Evolutionary conservation across 306 rosid species (phyloP).

Genomic region (Corylus americana): DNA sequence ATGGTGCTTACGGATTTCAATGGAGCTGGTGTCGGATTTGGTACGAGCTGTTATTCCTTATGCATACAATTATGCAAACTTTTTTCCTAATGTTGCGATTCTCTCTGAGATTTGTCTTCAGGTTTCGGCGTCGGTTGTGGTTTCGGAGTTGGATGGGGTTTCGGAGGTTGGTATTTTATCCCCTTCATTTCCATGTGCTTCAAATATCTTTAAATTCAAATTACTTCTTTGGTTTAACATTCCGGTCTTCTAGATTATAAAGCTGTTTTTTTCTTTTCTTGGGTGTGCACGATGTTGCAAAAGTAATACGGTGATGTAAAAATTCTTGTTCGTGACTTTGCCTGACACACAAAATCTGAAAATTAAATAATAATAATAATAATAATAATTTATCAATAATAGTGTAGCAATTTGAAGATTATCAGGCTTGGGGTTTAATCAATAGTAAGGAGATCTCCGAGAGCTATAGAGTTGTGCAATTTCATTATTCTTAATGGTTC

Average conservation of each 20-base stretch:
- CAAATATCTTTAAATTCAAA: not conserved
- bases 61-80: not conserved
- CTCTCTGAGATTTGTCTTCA: constrained; percentile 23
- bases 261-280: not conserved
- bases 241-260: not conserved
- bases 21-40: constrained; percentile 90
- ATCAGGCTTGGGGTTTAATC: not conserved
- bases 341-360: too few relatives aligned
- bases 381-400: too few relatives aligned
- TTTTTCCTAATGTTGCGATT: not conserved
- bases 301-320: too few relatives aligned
- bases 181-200: constrained; percentile 22
- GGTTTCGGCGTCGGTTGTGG: constrained; percentile 98
- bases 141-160: constrained; percentile 95
- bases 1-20: constrained; percentile 85
- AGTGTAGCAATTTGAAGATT: not conserved
- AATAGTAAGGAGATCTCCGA: not conserved
- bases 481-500: not conserved
- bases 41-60: constrained; percentile 33
- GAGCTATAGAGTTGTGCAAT: not conserved
- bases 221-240: not conserved
- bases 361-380: too few relatives aligned
- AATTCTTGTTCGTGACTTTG: too few relatives aligned
- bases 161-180: constrained; percentile 67
- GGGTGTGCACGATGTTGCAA: not conserved